A percentile compares a stretch with the other conserved stretches of the same genome.
These are phyloP conservation scores for Verticillium nubilum DNA, from an alignment of 2,329 filamentous ascomycete species.

Conservation along the genomic window DNA sequence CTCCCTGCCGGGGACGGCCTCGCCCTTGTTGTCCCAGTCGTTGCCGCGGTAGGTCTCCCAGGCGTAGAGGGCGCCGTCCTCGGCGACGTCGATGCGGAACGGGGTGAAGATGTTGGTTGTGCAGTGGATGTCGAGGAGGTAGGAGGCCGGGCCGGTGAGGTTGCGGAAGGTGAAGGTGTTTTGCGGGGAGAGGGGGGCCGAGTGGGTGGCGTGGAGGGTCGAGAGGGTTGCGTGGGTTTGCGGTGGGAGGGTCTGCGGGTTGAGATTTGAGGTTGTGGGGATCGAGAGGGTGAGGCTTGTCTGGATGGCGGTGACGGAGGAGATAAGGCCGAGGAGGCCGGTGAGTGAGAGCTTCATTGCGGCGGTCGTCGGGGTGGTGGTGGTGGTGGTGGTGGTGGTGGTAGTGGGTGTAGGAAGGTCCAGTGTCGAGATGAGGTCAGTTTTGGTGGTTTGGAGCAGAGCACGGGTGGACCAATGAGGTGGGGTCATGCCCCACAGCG, in stretches of 20 bases:
- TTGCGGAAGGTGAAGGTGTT: conserved; percentile 74
- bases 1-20: conserved; percentile 34
- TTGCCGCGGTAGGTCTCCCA: conserved; percentile 88
- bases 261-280: conserved; percentile 33
- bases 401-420: background rate
- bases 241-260: conserved; percentile 52
- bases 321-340: conserved; percentile 28
- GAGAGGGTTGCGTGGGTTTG: conserved; percentile 60
- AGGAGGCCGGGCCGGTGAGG: conserved; percentile 60
- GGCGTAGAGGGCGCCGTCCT: conserved; percentile 45
- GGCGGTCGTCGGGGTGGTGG: conserved; percentile 11
- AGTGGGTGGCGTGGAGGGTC: conserved; percentile 28
- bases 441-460: background rate
- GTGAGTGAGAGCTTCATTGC: conserved; percentile 30
- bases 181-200: conserved; percentile 59
- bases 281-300: conserved; percentile 41
- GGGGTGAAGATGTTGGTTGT: conserved; percentile 71
- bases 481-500: background rate
- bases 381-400: conserved; percentile 6
- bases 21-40: conserved; percentile 83
- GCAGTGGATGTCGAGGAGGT: conserved; percentile 77
- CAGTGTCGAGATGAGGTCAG: background rate
- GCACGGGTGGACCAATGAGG: background rate
- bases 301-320: conserved; percentile 21
- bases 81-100: conserved; percentile 68